These are phyloP conservation scores for Apiotrichum sp. DNA, from an alignment of 1,284 basidiomycete genomes.

Conservation along the genomic window DNA sequence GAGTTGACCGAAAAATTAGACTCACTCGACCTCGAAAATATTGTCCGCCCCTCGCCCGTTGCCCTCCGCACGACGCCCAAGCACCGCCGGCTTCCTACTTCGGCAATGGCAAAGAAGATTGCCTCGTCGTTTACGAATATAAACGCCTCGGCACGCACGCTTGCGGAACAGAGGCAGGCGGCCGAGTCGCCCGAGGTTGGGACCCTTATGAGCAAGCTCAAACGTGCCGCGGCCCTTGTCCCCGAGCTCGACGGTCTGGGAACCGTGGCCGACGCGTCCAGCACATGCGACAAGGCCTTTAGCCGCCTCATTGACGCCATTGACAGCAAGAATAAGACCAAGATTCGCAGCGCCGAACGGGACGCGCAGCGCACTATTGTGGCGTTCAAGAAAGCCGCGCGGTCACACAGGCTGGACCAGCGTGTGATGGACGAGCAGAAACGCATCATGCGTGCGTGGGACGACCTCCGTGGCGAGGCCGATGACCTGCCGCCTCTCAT, in stretches of 20 bases:
- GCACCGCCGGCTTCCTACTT: constrained; percentile 19
- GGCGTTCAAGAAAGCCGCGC: constrained; percentile 5
- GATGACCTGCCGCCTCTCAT: constrained; percentile 5
- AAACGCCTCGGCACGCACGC: constrained; percentile 14
- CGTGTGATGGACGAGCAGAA: constrained; percentile 20
- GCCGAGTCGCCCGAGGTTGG: constrained; percentile 2
- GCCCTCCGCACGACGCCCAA: constrained; percentile 7
- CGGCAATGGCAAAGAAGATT: constrained; percentile 5
- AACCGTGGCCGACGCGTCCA: constrained; percentile 11
- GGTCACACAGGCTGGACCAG: constrained; percentile 15
- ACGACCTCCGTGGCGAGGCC: constrained; percentile 20
- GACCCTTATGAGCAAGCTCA: constrained; percentile 9
- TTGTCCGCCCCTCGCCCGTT: constrained; percentile 10
- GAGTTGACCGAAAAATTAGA: constrained; percentile 23
- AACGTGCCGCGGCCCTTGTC: constrained; percentile 4
- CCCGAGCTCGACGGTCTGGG: constrained; percentile 16
- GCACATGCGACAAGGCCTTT: constrained; percentile 21
- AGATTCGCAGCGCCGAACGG: neutral
- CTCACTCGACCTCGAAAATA: constrained; percentile 18
- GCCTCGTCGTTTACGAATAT: constrained; percentile 15
- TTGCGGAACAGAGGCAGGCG: constrained; percentile 1
- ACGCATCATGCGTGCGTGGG: constrained; percentile 17
- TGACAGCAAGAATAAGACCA: constrained; percentile 9
- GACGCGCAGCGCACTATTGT: constrained; percentile 3
- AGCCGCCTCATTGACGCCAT: constrained; percentile 24